Percentiles rank a stretch among this genome's conserved stretches.
phyloP scores from a whole-genome alignment of 805 yeast species.

The Lipomyces anomalus region DNA sequence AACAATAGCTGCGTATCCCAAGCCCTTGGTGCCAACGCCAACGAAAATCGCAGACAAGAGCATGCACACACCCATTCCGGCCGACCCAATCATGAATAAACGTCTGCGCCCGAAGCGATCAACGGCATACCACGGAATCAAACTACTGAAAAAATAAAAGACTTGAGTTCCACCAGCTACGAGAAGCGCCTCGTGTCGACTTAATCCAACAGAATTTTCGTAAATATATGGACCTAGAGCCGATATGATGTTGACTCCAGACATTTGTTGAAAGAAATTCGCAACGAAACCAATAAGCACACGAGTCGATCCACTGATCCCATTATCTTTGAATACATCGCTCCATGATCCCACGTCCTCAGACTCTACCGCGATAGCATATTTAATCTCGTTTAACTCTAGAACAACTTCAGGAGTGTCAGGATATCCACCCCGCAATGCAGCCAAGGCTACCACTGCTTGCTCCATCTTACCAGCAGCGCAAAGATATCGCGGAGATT shows the following conservation, averaged over 20 bases:
- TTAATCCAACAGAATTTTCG: not conserved
- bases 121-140: not conserved
- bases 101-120: slow-evolving; percentile 57
- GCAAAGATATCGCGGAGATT: slow-evolving; percentile 64
- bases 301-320: slow-evolving; percentile 4
- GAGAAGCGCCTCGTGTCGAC: not conserved
- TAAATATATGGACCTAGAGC: slow-evolving; percentile 23
- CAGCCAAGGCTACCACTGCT: slow-evolving; percentile 36
- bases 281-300: slow-evolving; percentile 8
- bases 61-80: slow-evolving; percentile 42
- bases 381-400: not conserved
- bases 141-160: not conserved
- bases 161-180: not conserved
- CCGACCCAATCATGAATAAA: slow-evolving; percentile 46
- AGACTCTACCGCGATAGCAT: not conserved
- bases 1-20: slow-evolving; percentile 1
- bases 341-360: not conserved
- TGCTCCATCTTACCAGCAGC: slow-evolving; percentile 49
- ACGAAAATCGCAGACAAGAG: slow-evolving; percentile 12
- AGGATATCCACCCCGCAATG: slow-evolving; percentile 8
- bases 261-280: slow-evolving; percentile 10
- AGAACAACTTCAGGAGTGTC: slow-evolving; percentile 1
- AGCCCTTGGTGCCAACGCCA: not conserved
- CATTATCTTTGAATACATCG: not conserved
- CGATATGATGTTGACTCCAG: slow-evolving; percentile 33